Percentiles rank a stretch among this genome's conserved stretches.
phyloP scores from a whole-genome alignment of 2,329 filamentous ascomycete species.

The Pseudogymnoascus sp. region DNA sequence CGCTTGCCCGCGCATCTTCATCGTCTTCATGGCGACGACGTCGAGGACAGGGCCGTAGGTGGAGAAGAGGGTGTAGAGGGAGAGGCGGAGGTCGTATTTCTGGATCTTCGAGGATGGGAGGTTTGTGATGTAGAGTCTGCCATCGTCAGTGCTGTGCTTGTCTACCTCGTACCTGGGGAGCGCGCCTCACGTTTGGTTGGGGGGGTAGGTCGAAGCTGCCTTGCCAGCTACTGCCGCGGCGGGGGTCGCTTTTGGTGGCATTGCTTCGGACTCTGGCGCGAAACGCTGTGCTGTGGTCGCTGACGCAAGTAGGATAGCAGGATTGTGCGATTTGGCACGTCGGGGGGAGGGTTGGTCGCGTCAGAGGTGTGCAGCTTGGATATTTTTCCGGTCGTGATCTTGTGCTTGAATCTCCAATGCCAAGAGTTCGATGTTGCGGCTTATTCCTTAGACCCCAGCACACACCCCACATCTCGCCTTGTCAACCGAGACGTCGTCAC shows the following conservation, averaged over 20 bases:
- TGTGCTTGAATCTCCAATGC: slow-evolving; percentile 7
- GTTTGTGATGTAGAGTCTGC: slow-evolving; percentile 80
- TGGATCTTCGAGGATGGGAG: slow-evolving; percentile 79
- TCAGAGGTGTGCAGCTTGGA: neutral
- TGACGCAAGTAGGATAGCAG: neutral
- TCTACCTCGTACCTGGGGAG: neutral
- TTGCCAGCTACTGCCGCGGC: slow-evolving; percentile 26
- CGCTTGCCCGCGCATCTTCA: slow-evolving; percentile 91
- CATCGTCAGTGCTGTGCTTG: slow-evolving; percentile 13
- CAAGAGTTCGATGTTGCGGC: slow-evolving; percentile 10
- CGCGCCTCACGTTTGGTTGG: slow-evolving; percentile 66
- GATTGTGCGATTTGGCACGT: slow-evolving; percentile 10
- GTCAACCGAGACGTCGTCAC: slow-evolving; percentile 9
- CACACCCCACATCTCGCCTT: neutral
- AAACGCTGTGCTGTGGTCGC: neutral
- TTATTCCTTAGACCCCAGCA: neutral
- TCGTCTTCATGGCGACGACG: slow-evolving; percentile 79
- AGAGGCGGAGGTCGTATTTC: slow-evolving; percentile 77
- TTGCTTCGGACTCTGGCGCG: slow-evolving; percentile 8
- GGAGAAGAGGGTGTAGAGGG: slow-evolving; percentile 87
- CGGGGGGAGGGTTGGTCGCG: slow-evolving; percentile 1
- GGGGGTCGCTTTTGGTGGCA: slow-evolving; percentile 32
- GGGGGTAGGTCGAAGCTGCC: slow-evolving; percentile 49
- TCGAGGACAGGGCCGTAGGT: slow-evolving; percentile 91
- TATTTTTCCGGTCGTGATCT: neutral